Evolutionary conservation across 2,329 filamentous ascomycete genomes (phyloP), one percentile per base, ranked within the genome.

Genomic region (Mycosphaerella arachidis): DNA sequence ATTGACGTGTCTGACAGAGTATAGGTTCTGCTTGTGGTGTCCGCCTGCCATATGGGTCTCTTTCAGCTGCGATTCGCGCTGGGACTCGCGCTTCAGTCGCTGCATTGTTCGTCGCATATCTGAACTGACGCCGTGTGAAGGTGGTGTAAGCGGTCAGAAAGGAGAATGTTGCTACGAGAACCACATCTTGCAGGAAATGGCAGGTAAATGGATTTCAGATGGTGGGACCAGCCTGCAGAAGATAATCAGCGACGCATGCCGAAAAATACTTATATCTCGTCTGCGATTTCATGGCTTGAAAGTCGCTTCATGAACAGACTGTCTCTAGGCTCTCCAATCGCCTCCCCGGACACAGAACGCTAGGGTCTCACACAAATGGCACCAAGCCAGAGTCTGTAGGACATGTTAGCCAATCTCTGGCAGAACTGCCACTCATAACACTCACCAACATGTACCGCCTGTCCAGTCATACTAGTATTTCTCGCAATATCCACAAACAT

Each of bases 401-500:
- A 31, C n/a, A 29, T n/a, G 30, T 52, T 13, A 52, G 50, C 50
- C 6, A 5, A 20, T 10, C 27, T 10, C n/a, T 12, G 24, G 24
- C 24, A 24, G 24, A 24, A 3, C 27, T 13, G 4, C n/a, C 29
- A 6, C 27, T 6, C 9, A 52, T 4, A 52, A 6, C 2, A 69
- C 71, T 68, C 57, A 74, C 74, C 75, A 54, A 81, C 74, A 65
- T 76, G 75, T 35, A 81, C 70, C 60, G 75, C 74, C 69, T 77
- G 75, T 3, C 78, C 78, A 12, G 79, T 80, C 66, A 81, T 78
- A 58, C 76, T 78, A n/a, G 76, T 77, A 57, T 83, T 84, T 72
- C 78, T 81, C 0, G 82, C 82, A 55, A 82, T 66, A 72, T 81
- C 79, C 8, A 85, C 69, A 66, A 78, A 86, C n/a, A 77, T 77